These are phyloP conservation scores for Cystobasidium tubakii DNA, from an alignment of 768 basidiomycete species.

Conservation along the genomic window DNA sequence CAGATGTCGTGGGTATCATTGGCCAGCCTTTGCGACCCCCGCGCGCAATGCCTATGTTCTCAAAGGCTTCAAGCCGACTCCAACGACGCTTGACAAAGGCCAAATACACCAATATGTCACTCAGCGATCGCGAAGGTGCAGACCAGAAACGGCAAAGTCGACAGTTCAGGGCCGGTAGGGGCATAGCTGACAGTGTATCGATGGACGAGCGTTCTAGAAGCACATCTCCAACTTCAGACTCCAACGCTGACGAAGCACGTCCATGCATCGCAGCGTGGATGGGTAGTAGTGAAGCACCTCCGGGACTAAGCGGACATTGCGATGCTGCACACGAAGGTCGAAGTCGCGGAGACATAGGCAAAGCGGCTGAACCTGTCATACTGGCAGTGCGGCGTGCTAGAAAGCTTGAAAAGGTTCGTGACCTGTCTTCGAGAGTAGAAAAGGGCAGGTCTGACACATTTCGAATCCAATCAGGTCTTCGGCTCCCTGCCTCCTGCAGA, in stretches of 20 bases:
- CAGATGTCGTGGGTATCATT: neutral
- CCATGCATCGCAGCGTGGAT: neutral
- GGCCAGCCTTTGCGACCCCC: neutral
- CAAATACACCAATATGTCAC: neutral
- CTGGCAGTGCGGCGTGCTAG: slow-evolving; percentile 17
- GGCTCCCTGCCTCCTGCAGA: slow-evolving; percentile 24
- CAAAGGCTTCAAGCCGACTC: neutral
- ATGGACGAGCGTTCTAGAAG: neutral
- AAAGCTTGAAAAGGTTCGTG: slow-evolving; percentile 22
- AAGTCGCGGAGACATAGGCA: neutral
- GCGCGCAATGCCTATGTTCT: neutral
- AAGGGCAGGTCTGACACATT: neutral
- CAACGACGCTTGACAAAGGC: neutral
- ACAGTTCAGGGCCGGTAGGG: neutral
- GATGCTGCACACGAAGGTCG: neutral
- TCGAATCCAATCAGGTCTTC: slow-evolving; percentile 14
- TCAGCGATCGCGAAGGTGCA: neutral
- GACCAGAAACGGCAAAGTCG: neutral
- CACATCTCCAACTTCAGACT: neutral
- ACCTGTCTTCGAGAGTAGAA: neutral
- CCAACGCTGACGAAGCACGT: neutral
- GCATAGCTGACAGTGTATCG: neutral
- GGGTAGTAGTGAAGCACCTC: neutral
- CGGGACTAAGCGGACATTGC: neutral
- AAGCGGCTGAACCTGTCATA: slow-evolving; percentile 19